Evolutionary conservation across 768 basidiomycete species (phyloP), one percentile per base, ranked within the genome.

Genomic region (Auriscalpium vulgare): DNA sequence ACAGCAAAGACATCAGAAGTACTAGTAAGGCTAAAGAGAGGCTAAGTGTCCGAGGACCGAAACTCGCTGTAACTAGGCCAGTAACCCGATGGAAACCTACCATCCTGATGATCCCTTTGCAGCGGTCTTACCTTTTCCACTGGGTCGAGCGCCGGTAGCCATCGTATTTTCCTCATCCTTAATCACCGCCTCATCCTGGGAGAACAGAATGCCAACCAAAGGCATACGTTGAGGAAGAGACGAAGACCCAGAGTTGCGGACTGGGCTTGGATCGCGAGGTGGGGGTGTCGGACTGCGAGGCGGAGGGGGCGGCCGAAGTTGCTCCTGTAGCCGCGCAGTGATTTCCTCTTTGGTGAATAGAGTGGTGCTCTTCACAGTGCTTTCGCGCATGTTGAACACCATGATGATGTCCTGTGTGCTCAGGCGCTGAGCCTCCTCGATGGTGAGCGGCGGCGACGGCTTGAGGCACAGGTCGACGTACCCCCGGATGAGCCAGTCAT

Each of bases 391-490:
- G 23, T 50, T 53, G 10, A 47, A 50, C 23, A 62, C 29, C 14
- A 62, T 38, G 23, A 55, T 49, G 13, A 58, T 36, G 45, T 62
- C 61, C 4, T 62, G 54, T 11, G 59, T 45, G n/a, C 17, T 51
- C 54, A 62, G 53, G 17, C 51, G 56, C 6, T 56, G 59, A 3
- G 45, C 54, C 37, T 62, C 61, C 3, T 43, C 40, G 21, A 57
- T 54, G 34, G 53, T 57, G 3, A 62, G 59, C 2, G 56, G 43
- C 29, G 29, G 29, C 29, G 51, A 52, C 17, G 50, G 43, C 23
- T 59, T 47, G 51, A 57, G 52, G 40, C 61, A 62, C 14, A 62
- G 53, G 37, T 40, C 59, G 54, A 50, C 36, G 13, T 57, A 34
- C 1, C 55, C 61, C 8, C 56, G 47, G 7, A 57, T 37, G 37